These are phyloP conservation scores for Didymella glomerata DNA, from an alignment of 2,329 filamentous ascomycete genomes.

Conservation along the genomic window DNA sequence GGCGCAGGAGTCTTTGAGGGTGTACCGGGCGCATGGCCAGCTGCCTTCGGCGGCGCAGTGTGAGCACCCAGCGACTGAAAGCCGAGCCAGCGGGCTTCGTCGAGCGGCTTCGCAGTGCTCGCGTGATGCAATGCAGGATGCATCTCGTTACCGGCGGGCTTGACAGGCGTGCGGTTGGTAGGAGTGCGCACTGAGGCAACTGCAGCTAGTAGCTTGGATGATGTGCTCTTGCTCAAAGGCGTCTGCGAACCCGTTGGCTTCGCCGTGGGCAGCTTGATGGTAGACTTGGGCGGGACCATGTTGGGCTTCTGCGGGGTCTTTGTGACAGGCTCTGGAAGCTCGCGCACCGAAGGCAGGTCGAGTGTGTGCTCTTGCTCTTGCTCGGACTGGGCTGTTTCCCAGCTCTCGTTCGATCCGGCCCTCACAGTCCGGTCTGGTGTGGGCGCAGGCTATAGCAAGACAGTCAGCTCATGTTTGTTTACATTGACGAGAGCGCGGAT, in stretches of 20 bases:
- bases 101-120: slow-evolving; percentile 76
- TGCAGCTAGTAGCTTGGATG: slow-evolving; percentile 32
- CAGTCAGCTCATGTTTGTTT: slow-evolving; percentile 39
- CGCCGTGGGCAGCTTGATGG: slow-evolving; percentile 38
- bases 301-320: slow-evolving; percentile 38
- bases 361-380: slow-evolving; percentile 24
- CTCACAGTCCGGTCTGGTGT: slow-evolving; percentile 25
- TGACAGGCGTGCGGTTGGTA: slow-evolving; percentile 68
- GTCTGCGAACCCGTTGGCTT: slow-evolving; percentile 40
- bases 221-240: slow-evolving; percentile 59
- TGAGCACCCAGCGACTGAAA: slow-evolving; percentile 74
- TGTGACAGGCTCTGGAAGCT: slow-evolving; percentile 32
- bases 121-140: slow-evolving; percentile 84
- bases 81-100: slow-evolving; percentile 81
- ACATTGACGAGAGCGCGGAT: slow-evolving; percentile 26
- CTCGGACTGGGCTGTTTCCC: slow-evolving; percentile 39
- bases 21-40: slow-evolving; percentile 63
- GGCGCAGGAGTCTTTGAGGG: slow-evolving; percentile 65
- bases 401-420: slow-evolving; percentile 37
- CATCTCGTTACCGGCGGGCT: slow-evolving; percentile 83
- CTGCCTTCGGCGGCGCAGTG: slow-evolving; percentile 57
- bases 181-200: slow-evolving; percentile 57
- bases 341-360: slow-evolving; percentile 34
- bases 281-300: slow-evolving; percentile 16
- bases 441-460: slow-evolving; percentile 37